These are phyloP conservation scores for Lithospermum erythrorhizon DNA, from an alignment of 257 asterid species.

Conservation along the genomic window DNA sequence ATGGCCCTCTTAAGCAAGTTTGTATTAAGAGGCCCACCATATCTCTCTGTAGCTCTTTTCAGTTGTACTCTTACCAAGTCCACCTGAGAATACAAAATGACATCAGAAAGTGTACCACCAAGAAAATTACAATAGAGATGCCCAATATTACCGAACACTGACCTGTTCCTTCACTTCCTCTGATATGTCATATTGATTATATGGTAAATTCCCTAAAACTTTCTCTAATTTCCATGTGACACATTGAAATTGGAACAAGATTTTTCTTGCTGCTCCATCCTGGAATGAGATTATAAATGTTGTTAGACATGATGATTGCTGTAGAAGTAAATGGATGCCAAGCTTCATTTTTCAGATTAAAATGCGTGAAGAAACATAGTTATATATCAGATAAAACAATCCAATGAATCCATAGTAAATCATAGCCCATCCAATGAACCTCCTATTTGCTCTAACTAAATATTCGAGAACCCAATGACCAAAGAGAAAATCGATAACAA, in stretches of 20 bases:
- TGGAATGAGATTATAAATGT: conserved; percentile 26
- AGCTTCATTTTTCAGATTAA: not conserved
- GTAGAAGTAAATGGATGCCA: not conserved
- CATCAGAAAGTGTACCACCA: not conserved
- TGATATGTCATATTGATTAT: conserved; percentile 59
- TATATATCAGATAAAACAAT: not conserved
- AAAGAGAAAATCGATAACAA: too few relatives aligned
- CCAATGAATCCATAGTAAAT: too few relatives aligned
- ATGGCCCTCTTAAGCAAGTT: conserved; percentile 41
- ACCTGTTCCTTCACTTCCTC: conserved; percentile 98
- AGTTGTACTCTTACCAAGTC: conserved; percentile 51
- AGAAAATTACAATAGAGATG: conserved; percentile 5
- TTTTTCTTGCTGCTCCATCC: conserved; percentile 57
- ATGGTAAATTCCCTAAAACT: conserved; percentile 54
- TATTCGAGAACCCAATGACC: too few relatives aligned
- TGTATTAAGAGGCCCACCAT: conserved; percentile 60
- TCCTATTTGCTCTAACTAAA: too few relatives aligned
- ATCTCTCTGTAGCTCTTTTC: conserved; percentile 81
- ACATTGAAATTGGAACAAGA: conserved; percentile 66
- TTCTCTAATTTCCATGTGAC: conserved; percentile 88
- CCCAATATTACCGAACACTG: conserved; percentile 11
- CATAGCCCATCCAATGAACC: too few relatives aligned
- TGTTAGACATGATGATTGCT: conserved; percentile 11
- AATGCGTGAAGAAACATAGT: too few relatives aligned
- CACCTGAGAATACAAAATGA: conserved; percentile 38